Evolutionary conservation across 2,329 filamentous ascomycete genomes (phyloP), one percentile per base, ranked within the genome.

Genomic region (Aspergillus sp.): DNA sequence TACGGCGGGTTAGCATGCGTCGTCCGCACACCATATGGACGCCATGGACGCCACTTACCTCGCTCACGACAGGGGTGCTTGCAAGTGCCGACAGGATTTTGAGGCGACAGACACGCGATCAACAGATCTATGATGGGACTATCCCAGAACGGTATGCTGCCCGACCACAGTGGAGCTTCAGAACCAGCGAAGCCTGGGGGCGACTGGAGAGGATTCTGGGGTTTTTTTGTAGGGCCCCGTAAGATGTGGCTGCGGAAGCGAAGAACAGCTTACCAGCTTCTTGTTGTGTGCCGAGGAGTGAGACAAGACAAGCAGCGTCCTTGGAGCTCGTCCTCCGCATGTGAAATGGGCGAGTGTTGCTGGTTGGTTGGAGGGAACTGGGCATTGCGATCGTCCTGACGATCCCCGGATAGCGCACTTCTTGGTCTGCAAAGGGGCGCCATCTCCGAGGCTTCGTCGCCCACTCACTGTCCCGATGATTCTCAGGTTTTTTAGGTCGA

Each of bases 301-400:
- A 22, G 17, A 34, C 27, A 11, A 30, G 27, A 30, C 27, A 9
- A 30, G 9, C 24, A 30, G 27, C 9, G 27, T 11, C 27, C 27
- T 30, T 30, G 27, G 27, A 30, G 27, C 27, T 30, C 9, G 27
- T 30, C 27, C 27, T 44, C 46, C 39, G 46, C 55, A 57, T 57
- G 55, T 57, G 55, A 56, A 50, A 19, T 8, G n/a, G 12, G 19
- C 34, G 19, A 24, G 27, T 4, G 24, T 20, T 27, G n/a, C 17
- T 50, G 40, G 47, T 51, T 56, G 46, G 54, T 17, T 24, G 12
- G 17, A 2, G 20, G n/a, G 13, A 12, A n/a, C 17, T 27, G 17
- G 22, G 41, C 34, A 37, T 51, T 46, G 49, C 24, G 55, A 57
- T 57, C 55, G 49, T 22, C 55, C 33, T 27, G 55, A 41, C 55